phyloP scores from a whole-genome alignment of 2,329 filamentous ascomycete genomes.

The Colletotrichum melonis region DNA sequence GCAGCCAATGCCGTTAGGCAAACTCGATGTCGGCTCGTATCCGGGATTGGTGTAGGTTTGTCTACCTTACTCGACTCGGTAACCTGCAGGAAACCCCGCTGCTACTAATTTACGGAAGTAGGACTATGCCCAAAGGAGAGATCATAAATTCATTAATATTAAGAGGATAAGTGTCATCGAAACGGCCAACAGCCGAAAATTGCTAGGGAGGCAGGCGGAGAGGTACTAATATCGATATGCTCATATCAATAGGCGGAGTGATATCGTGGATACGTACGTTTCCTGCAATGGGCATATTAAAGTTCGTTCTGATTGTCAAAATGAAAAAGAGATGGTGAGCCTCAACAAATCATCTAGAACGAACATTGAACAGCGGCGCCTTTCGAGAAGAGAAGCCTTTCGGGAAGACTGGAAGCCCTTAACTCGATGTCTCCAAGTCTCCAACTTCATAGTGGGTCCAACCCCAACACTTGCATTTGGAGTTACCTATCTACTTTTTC shows the following conservation, averaged over 20 bases:
- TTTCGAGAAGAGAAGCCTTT: too few species aligned
- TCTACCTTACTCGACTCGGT: conserved; percentile 53
- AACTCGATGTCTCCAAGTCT: not conserved
- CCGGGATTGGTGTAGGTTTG: conserved; percentile 76
- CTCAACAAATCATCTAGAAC: too few species aligned
- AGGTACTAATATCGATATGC: conserved; percentile 70
- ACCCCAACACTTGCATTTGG: not conserved
- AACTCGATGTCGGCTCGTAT: conserved; percentile 74
- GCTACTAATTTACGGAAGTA: conserved; percentile 84
- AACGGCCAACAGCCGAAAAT: conserved; percentile 57
- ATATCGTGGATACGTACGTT: conserved; percentile 61
- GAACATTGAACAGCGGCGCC: too few species aligned
- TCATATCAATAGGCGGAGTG: conserved; percentile 65
- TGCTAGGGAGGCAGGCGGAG: conserved; percentile 65
- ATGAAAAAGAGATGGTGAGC: too few species aligned
- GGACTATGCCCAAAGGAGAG: conserved; percentile 88
- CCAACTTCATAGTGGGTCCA: not conserved
- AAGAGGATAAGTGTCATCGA: conserved; percentile 60
- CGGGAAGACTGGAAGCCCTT: not conserved
- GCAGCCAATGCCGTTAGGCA: conserved; percentile 79
- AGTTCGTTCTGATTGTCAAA: conserved; percentile 39
- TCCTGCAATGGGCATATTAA: conserved; percentile 69
- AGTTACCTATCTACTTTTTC: not conserved
- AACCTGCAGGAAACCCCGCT: conserved; percentile 81
- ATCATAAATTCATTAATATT: not conserved